Conservation (phyloP, 2,329 filamentous ascomycete genomes). For the Ophiognomonia clavigignenti-juglandacearum region DNA sequence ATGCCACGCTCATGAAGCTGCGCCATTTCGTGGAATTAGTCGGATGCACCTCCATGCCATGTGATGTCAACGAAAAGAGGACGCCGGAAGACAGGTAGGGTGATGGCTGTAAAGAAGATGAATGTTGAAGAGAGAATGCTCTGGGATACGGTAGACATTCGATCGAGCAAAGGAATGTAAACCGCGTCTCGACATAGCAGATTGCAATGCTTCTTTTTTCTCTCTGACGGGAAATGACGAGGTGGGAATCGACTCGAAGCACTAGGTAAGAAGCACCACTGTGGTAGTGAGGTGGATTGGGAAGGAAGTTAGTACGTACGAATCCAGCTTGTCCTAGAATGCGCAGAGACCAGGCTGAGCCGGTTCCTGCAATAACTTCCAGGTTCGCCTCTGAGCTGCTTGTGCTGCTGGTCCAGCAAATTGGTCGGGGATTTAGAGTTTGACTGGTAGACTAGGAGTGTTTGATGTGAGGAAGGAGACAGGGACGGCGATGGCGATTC, state of each 20-base stretch:
- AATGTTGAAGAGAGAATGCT: not conserved
- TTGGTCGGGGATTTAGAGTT: too few relatives aligned
- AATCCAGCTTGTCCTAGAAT: slow-evolving; percentile 16
- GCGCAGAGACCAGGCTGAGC: slow-evolving; percentile 12
- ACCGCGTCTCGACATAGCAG: too few relatives aligned
- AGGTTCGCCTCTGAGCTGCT: too few relatives aligned
- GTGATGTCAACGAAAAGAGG: not conserved
- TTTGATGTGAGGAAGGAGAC: slow-evolving; percentile 4
- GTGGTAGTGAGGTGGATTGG: not conserved
- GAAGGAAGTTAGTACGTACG: slow-evolving; percentile 11
- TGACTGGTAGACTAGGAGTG: too few relatives aligned
- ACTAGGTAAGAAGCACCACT: not conserved
- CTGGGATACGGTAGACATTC: too few relatives aligned
- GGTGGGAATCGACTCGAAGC: not conserved
- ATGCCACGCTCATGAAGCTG: slow-evolving; percentile 49
- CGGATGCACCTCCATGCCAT: slow-evolving; percentile 12
- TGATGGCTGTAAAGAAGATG: not conserved
- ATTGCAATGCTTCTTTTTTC: too few relatives aligned
- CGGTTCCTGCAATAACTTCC: slow-evolving; percentile 15
- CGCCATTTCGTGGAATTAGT: slow-evolving; percentile 15
- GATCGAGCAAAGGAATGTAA: too few relatives aligned
- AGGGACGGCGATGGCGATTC: not conserved
- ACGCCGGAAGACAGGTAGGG: not conserved
- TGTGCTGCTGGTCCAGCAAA: too few relatives aligned
- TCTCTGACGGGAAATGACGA: not conserved